Evolutionary conservation across 1,139 yeast genomes (phyloP), one percentile per base, ranked within the genome.

Genomic region (Meyerozyma smithsonii): DNA sequence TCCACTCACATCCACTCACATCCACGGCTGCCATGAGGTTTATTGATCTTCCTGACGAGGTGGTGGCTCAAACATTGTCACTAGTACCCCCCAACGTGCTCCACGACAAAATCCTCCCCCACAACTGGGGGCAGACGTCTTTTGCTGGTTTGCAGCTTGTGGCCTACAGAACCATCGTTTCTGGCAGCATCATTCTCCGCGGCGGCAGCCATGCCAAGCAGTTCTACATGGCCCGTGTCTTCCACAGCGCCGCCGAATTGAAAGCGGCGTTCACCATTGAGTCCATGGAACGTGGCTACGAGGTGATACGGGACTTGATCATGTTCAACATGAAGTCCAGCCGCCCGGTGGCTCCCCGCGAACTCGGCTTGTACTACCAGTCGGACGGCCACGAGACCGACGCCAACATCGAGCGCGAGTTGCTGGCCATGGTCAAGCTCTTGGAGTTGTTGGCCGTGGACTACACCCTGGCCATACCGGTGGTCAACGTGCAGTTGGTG

Each of bases 361-460:
- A 52, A 30, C 41, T 57, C 4, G 47, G 47, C 4, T 21, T 55
- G 14, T 30, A 43, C 12, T 48, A 52, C 35, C 36, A 36, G 11
- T 14, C 19, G 12, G 34, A 24, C 12, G 14, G 24, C 10, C 26
- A 26, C 18, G 46, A 46, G 21, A 26, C 40, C 8, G 46, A 45
- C 16, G 38, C 42, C 24, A 49, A 50, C 20, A 32, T 18, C n/a
- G 21, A 3, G 21, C 10, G 15, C 8, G 34, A 30, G 12, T 11
- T 18, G 12, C 7, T 16, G 34, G 21, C 21, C 2, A 30, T 30
- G 34, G 34, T 45, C n/a, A 51, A 48, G 39, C 38, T 50, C 1
- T 36, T 56, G 12, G 61, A 57, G 37, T 34, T 54, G 15, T 43
- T 58, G 8, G 45, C 54, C 8, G 45, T 54, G 36, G 59, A 54